Conservation (phyloP, 139 green algal species). For the Astrephomene gubernaculifera region DNA sequence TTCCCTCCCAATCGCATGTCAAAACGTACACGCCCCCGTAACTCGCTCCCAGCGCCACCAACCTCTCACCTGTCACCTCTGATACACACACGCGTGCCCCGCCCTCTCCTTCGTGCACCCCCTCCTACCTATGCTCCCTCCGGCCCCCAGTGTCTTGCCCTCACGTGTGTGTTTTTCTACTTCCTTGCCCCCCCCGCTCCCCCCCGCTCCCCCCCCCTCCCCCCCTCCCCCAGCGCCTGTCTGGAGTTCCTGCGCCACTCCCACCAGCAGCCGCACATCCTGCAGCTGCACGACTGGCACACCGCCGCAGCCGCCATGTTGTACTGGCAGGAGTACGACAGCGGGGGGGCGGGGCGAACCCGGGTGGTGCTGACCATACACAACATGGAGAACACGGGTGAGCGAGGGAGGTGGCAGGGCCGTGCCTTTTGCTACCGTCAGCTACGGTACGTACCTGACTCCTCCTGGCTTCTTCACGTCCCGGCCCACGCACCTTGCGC, state of each 20-base stretch:
- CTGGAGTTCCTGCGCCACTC: conserved; percentile 85
- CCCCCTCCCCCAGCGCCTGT: conserved; percentile 66
- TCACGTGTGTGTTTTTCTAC: too few relatives aligned
- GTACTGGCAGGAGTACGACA: conserved; percentile 42
- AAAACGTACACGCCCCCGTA: too few relatives aligned
- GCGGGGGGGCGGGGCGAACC: conserved; percentile 6
- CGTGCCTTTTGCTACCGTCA: too few relatives aligned
- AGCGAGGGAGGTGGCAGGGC: too few relatives aligned
- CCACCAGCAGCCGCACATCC: conserved; percentile 62
- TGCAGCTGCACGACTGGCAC: conserved; percentile 97
- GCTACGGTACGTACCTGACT: too few relatives aligned
- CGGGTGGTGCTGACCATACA: conserved; percentile 92
- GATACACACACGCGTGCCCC: neutral
- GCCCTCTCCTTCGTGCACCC: too few relatives aligned
- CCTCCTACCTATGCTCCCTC: too few relatives aligned
- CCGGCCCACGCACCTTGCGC: neutral
- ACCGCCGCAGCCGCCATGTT: conserved; percentile 53
- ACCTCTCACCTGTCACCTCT: too few relatives aligned
- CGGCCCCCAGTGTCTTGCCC: too few relatives aligned
- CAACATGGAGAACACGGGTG: conserved; percentile 94
- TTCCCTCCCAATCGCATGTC: too few relatives aligned
- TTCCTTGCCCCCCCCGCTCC: neutral
- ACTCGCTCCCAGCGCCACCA: too few relatives aligned
- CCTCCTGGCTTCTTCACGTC: neutral
- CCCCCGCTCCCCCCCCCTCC: neutral